Conservation (phyloP, 257 asterid genomes). For the Galeopsis tetrahit region DNA sequence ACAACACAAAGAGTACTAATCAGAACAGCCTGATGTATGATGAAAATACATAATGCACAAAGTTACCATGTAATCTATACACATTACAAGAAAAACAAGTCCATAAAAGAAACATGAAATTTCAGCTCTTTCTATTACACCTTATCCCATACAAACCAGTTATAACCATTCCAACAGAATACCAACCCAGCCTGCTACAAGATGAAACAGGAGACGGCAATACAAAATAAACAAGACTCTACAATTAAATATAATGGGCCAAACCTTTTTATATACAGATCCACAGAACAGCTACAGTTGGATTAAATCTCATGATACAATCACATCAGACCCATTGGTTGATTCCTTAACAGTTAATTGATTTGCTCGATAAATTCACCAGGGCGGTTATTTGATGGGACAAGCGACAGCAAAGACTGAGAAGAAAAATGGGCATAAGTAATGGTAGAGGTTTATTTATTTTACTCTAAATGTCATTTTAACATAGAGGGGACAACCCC, state of each 20-base stretch:
- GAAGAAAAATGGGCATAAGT: conserved; percentile 4
- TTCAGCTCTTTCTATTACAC: conserved; percentile 15
- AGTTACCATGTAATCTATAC: conserved; percentile 25
- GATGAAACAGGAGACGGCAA: conserved; percentile 31
- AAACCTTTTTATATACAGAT: conserved; percentile 53
- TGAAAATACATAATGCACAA: conserved; percentile 20
- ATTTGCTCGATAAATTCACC: conserved; percentile 31
- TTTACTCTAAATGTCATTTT: not conserved
- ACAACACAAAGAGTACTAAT: not conserved
- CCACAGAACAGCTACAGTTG: conserved; percentile 37
- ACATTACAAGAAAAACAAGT: conserved; percentile 24
- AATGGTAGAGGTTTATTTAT: not conserved
- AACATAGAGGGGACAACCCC: not conserved
- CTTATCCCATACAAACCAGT: conserved; percentile 35
- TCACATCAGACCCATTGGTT: conserved; percentile 26
- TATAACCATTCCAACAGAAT: conserved; percentile 35
- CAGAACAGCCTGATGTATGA: not conserved
- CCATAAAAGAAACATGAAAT: not conserved
- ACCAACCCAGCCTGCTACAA: conserved; percentile 29
- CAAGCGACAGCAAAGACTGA: conserved; percentile 34
- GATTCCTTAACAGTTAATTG: conserved; percentile 31
- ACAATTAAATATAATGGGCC: conserved; percentile 42
- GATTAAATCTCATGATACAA: conserved; percentile 38
- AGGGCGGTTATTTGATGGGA: conserved; percentile 24
- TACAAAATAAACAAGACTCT: conserved; percentile 44